phyloP scores from a whole-genome alignment of 768 basidiomycete species.

The Leccinum disarticulatum region DNA sequence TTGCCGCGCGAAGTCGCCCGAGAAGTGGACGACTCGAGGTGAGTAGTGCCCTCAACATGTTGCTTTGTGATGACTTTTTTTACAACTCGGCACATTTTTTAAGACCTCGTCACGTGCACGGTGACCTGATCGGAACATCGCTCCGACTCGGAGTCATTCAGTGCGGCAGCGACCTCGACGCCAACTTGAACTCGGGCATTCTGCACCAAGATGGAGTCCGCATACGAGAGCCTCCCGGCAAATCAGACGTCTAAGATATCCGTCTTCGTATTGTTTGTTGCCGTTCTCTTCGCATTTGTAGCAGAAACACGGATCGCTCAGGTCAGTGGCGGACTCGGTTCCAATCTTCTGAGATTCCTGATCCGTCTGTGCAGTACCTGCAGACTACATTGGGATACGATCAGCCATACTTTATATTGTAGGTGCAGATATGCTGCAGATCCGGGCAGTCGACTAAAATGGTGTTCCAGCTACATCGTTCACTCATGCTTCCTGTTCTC shows the following conservation, averaged over 20 bases:
- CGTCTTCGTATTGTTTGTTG: constrained; percentile 55
- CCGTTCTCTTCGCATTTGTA: constrained; percentile 70
- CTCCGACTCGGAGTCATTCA: neutral
- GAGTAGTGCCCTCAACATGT: constrained; percentile 59
- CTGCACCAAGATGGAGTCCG: constrained; percentile 6
- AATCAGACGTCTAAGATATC: constrained; percentile 34
- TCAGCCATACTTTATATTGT: constrained; percentile 91
- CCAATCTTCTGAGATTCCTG: neutral
- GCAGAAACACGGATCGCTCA: constrained; percentile 75
- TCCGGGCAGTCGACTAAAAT: constrained; percentile 1
- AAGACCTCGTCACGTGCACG: constrained; percentile 11
- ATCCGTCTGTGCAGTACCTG: constrained; percentile 56
- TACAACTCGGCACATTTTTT: neutral
- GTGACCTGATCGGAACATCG: neutral
- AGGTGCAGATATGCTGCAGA: constrained; percentile 26
- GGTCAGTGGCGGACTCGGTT: constrained; percentile 39
- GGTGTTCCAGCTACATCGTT: constrained; percentile 67
- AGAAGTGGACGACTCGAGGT: constrained; percentile 62
- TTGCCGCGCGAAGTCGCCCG: constrained; percentile 46
- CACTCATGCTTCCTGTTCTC: constrained; percentile 79
- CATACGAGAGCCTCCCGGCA: neutral
- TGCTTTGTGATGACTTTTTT: neutral
- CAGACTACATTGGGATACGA: constrained; percentile 74
- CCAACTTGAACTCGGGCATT: neutral
- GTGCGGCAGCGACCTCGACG: neutral